Conservation (phyloP, 2,329 filamentous ascomycete species). For the Beauveria caledonica region DNA sequence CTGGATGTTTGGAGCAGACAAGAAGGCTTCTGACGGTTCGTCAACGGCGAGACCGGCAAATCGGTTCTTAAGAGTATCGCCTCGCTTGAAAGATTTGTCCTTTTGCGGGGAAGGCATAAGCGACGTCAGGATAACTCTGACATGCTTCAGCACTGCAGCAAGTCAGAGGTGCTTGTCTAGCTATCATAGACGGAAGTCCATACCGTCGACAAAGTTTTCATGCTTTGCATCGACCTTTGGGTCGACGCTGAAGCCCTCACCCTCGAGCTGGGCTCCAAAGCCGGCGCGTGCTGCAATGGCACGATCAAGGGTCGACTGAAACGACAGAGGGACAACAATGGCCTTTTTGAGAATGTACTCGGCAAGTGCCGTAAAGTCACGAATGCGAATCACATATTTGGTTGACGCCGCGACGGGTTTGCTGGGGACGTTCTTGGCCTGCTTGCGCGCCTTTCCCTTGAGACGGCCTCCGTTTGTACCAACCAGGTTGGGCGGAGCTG, state of each 20-base stretch:
- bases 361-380: slow-evolving; percentile 15
- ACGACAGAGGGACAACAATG: slow-evolving; percentile 11
- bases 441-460: not conserved
- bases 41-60: not conserved
- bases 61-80: not conserved
- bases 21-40: slow-evolving; percentile 15
- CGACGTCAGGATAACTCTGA: slow-evolving; percentile 15
- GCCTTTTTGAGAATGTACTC: slow-evolving; percentile 11
- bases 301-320: slow-evolving; percentile 14
- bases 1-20: slow-evolving; percentile 22
- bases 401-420: not conserved
- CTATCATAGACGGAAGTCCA: not conserved
- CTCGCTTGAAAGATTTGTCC: not conserved
- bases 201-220: not conserved
- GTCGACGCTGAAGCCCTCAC: not conserved
- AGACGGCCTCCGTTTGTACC: not conserved
- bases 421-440: not conserved
- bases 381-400: slow-evolving; percentile 13
- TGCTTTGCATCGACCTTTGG: not conserved
- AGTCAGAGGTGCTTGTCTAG: not conserved
- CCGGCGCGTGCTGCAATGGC: slow-evolving; percentile 14
- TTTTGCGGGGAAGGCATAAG: not conserved
- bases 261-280: slow-evolving; percentile 12
- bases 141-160: slow-evolving; percentile 1
- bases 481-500: not conserved